These are phyloP conservation scores for Pseudogymnoascus sp. DNA, from an alignment of 2,329 filamentous ascomycete species.

Conservation along the genomic window DNA sequence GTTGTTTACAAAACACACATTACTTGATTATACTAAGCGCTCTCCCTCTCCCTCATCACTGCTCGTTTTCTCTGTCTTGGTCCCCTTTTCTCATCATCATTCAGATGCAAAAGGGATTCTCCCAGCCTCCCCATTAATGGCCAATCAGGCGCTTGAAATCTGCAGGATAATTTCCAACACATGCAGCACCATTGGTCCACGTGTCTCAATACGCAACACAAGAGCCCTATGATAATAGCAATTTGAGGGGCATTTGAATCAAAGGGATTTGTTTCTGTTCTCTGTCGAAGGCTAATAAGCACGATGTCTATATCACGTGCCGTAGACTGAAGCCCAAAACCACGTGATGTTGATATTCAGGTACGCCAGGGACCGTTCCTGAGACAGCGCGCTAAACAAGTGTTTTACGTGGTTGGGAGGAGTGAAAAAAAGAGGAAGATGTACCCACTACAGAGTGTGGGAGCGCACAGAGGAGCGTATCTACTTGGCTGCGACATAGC, in stretches of 20 bases:
- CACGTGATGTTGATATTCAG: neutral
- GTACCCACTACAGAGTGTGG: neutral
- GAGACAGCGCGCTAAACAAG: slow-evolving; percentile 2
- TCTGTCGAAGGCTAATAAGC: neutral
- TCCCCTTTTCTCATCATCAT: neutral
- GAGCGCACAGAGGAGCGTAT: neutral
- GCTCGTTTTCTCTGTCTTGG: neutral
- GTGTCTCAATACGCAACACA: neutral
- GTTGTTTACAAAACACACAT: neutral
- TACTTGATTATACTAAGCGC: neutral
- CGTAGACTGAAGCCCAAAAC: neutral
- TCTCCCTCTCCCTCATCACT: neutral
- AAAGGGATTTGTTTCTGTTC: neutral
- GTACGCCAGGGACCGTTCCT: neutral
- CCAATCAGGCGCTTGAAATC: neutral
- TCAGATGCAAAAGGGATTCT: slow-evolving; percentile 4
- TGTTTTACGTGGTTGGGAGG: neutral
- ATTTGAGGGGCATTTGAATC: neutral
- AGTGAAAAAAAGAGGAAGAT: neutral
- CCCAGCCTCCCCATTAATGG: slow-evolving; percentile 10
- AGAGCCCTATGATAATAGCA: neutral
- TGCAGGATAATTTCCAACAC: slow-evolving; percentile 7
- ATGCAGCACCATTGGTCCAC: slow-evolving; percentile 10
- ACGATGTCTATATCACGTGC: neutral
- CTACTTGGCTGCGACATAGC: neutral